These are phyloP conservation scores for Aspergillus campestris DNA, from an alignment of 495 filamentous ascomycete genomes.

Conservation along the genomic window DNA sequence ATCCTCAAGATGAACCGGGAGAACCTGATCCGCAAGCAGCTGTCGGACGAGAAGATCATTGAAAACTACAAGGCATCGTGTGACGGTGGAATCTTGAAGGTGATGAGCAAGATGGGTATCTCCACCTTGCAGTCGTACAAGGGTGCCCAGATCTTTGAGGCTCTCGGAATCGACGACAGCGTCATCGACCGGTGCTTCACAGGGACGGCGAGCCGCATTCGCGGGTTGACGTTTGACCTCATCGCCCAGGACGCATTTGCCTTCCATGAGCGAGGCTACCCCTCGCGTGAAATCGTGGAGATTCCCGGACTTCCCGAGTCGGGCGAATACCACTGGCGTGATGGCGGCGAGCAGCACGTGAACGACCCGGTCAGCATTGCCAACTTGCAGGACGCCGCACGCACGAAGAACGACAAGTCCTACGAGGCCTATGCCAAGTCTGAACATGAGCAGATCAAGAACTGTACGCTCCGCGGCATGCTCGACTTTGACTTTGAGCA, in stretches of 20 bases:
- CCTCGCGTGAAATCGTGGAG: constrained; percentile 67
- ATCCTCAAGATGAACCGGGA: constrained; percentile 98
- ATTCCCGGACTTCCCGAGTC: constrained; percentile 86
- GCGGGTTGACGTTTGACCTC: constrained; percentile 89
- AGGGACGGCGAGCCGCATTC: constrained; percentile 91
- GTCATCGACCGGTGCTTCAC: constrained; percentile 97
- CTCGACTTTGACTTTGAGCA: constrained; percentile 98
- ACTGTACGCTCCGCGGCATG: constrained; percentile 92
- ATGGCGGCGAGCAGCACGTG: constrained; percentile 95
- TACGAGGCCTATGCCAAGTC: constrained; percentile 95
- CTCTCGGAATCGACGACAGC: constrained; percentile 90
- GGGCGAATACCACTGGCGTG: constrained; percentile 99
- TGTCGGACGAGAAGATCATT: constrained; percentile 76
- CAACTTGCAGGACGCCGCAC: constrained; percentile 96
- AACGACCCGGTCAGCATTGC: constrained; percentile 95
- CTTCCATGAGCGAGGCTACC: constrained; percentile 93
- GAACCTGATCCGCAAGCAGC: constrained; percentile 82
- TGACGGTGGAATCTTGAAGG: constrained; percentile 96
- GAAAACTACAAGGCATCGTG: constrained; percentile 97
- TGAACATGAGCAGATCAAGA: constrained; percentile 96
- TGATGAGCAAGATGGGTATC: constrained; percentile 99
- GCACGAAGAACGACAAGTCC: constrained; percentile 98
- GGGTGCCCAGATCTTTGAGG: constrained; percentile 98
- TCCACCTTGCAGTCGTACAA: constrained; percentile 98
- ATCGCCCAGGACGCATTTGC: constrained; percentile 96